Evolutionary conservation across 352 stramenopile genomes (phyloP), one percentile per base, ranked within the genome.

Genomic region (Phytophthora pisi): DNA sequence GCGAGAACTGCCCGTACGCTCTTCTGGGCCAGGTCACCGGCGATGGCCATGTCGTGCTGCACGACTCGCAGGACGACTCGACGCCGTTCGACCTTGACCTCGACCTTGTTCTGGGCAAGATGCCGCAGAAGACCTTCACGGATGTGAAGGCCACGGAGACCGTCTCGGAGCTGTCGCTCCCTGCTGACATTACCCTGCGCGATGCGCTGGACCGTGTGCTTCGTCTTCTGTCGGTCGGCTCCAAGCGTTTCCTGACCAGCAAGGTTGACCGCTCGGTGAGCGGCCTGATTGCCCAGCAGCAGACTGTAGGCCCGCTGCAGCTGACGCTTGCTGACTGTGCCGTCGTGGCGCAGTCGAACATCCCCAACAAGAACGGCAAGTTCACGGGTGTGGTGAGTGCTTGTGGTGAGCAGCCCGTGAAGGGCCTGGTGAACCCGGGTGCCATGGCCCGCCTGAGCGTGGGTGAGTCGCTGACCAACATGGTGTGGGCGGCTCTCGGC

Each of bases 51-150:
- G 97, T 99, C n/a, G 94, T 98, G 34, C 90, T 99, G 7, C 88
- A 97, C 68, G 98, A 99, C 79, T 90, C 91, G n/a, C 78, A 86
- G 51, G 91, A 98, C 76, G 93, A 95, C 65, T 96, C 91, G 38
- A 98, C 90, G 20, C 92, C 96, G 34, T 97, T 99, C 26, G 97
- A 99, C 77, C 77, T 99, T 30, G 96, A 98, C 62, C 74, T 99
- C 4, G 96, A 98, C 62, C 81, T 99, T 28, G 98, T 99, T 31
- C 84, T 99, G 6, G 98, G 97, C 58, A 98, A 99, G 74, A 98
- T 99, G 96, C 97, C 97, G 8, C 97, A 99, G 65, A 99, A 99
- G 88, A 99, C 96, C 0, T 99, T 99, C 72, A 81, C 69, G 9
- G 96, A 99, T 72, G 79, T 74, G 45, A 96, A 92, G 66, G 69